Percentiles rank a stretch among this genome's conserved stretches.
Evolutionary conservation across 83 land plant species (phyloP).

Genomic region (Picea engelmannii): DNA sequence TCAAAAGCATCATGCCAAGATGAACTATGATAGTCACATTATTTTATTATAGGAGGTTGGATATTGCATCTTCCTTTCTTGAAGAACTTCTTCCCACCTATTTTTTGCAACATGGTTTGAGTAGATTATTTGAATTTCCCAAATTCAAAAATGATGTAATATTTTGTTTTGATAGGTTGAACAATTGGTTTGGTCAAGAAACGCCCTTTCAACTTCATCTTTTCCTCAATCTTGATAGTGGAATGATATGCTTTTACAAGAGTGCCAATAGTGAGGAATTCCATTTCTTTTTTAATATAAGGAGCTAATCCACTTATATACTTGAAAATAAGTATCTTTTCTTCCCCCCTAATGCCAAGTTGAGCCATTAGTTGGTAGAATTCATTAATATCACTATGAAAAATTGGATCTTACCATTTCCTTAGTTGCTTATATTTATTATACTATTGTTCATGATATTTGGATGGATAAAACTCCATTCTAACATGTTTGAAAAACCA

Average conservation of each 20-base stretch:
- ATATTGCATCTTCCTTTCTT: neutral
- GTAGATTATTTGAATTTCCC: neutral
- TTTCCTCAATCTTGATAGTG: neutral
- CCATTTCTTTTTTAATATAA: neutral
- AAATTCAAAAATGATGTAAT: neutral
- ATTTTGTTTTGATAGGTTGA: too few species aligned
- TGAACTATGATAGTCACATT: neutral
- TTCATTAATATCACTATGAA: neutral
- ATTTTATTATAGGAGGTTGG: neutral
- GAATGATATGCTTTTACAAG: neutral
- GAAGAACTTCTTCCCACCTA: neutral
- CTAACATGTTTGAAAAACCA: too few species aligned
- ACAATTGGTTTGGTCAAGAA: neutral
- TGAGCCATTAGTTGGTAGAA: neutral
- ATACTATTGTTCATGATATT: neutral
- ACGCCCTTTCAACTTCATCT: neutral
- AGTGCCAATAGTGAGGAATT: neutral
- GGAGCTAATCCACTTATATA: neutral
- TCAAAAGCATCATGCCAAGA: neutral
- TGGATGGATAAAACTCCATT: neutral
- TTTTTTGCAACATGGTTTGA: neutral
- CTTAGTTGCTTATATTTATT: neutral
- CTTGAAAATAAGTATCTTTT: neutral
- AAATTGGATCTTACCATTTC: neutral
- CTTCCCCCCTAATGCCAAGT: too few species aligned